Percentiles rank a stretch among this genome's conserved stretches.
These are phyloP conservation scores for Citrullus mucosospermus DNA, from an alignment of 306 rosid species.

Conservation along the genomic window DNA sequence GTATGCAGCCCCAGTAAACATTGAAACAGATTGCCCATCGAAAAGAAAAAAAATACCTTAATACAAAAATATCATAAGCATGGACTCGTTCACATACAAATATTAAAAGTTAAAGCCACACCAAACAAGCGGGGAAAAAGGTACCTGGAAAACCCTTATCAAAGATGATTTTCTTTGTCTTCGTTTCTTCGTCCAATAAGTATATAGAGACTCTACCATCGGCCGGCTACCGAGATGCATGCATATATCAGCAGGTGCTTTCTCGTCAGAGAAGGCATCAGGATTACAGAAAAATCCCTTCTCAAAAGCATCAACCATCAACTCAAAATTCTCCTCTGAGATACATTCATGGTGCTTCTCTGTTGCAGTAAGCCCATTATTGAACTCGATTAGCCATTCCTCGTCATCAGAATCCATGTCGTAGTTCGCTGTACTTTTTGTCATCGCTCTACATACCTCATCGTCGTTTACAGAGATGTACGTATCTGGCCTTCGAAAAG, in stretches of 20 bases:
- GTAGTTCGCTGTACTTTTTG: conserved; percentile 38
- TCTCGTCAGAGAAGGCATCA: conserved; percentile 33
- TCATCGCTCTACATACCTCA: conserved; percentile 52
- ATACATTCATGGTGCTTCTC: conserved; percentile 23
- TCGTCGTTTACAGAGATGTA: conserved; percentile 42
- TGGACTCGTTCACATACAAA: neutral
- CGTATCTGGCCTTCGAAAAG: conserved; percentile 34
- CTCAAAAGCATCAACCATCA: conserved; percentile 58
- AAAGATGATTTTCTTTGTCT: conserved; percentile 30
- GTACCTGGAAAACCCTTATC: conserved; percentile 67
- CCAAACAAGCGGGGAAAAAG: neutral
- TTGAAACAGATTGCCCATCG: neutral
- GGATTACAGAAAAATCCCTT: conserved; percentile 37
- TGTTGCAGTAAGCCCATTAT: conserved; percentile 12
- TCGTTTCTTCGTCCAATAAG: conserved; percentile 61
- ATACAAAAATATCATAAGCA: neutral
- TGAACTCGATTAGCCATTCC: conserved; percentile 47
- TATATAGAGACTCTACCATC: conserved; percentile 37
- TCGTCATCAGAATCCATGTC: conserved; percentile 88
- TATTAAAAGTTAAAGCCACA: neutral
- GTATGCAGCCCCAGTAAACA: too few species aligned
- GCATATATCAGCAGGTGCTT: conserved; percentile 25
- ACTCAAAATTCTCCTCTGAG: conserved; percentile 48
- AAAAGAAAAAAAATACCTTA: neutral
- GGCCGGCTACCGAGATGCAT: conserved; percentile 27